Conservation (phyloP, 1,284 basidiomycete genomes). For the Serendipita sp. region DNA sequence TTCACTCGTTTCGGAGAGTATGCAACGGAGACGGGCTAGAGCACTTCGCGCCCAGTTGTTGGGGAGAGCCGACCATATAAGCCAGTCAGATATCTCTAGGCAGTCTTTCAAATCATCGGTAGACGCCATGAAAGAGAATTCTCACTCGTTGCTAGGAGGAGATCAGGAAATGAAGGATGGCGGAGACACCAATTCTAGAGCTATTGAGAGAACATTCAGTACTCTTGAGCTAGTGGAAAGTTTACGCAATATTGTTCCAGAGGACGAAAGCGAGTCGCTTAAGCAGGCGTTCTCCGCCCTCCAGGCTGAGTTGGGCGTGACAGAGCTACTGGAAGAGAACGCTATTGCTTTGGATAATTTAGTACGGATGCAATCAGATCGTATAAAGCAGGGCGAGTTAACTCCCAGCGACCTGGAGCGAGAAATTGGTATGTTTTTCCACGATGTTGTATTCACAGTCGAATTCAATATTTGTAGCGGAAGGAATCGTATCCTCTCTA, state of each 20-base stretch:
- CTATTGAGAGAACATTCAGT: background rate
- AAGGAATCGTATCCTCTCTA: slow-evolving; percentile 54
- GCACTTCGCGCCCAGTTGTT: slow-evolving; percentile 25
- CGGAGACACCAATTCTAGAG: too few relatives aligned
- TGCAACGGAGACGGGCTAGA: background rate
- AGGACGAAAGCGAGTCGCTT: slow-evolving; percentile 37
- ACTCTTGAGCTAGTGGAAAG: slow-evolving; percentile 30
- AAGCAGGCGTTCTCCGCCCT: slow-evolving; percentile 42
- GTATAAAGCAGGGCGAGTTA: slow-evolving; percentile 29
- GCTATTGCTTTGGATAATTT: slow-evolving; percentile 44
- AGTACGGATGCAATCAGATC: slow-evolving; percentile 45
- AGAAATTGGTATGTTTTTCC: slow-evolving; percentile 45
- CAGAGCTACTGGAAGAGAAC: slow-evolving; percentile 51
- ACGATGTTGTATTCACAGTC: slow-evolving; percentile 7
- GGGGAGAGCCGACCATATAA: slow-evolving; percentile 17
- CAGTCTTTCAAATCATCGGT: background rate
- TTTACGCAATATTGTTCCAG: slow-evolving; percentile 28
- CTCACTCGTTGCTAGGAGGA: too few relatives aligned
- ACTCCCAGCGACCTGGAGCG: slow-evolving; percentile 48
- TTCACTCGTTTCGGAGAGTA: background rate
- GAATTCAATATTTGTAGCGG: slow-evolving; percentile 32
- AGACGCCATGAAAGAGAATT: background rate
- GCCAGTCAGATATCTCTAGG: slow-evolving; percentile 19
- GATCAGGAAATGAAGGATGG: too few relatives aligned
- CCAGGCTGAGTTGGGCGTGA: slow-evolving; percentile 50